Evolutionary conservation across 371 early-diverging fungal genomes (phyloP), one percentile per base, ranked within the genome.

Genomic region (Nosema muscidifuracis): DNA sequence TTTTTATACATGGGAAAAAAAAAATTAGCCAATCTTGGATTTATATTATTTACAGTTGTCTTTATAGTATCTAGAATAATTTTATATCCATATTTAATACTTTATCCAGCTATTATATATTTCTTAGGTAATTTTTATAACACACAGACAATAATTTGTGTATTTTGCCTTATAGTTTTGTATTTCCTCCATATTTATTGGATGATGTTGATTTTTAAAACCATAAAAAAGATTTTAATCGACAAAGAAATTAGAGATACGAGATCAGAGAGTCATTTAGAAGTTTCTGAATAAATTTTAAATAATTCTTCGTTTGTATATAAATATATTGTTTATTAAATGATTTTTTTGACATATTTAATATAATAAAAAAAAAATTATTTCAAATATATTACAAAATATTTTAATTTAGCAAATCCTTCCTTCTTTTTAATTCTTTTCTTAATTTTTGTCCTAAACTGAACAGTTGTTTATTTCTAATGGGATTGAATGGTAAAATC

Each of bases 11-110:
- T 81, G 15, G 79, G 82, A 7, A 55, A 74, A 2, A 62, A 77
- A 28, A 56, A 16, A 22, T 20, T 74, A 1, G 86, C 87, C 2
- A 82, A 86, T 67, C 70, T 67, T 44, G 50, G 84, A 31, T 87
- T 87, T 72, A 78, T 74, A 9, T 34, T 79, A 6, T 87, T 87
- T 79, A 81, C 86, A 0, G 24, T 79, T 15, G 76, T 83, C 28
- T 87, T 87, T 65, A 75, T 86, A 30, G n/a, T 75, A 7, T 83
- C 83, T 2, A 75, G 87, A 28, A 43, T 81, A 22, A 30, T 76
- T 16, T 57, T 83, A 6, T 83, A 71, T 71, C 67, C 76, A 57
- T 40, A 18, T 20, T 44, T 69, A n/a, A 51, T 81, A 31, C 20
- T 81, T 0, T 31, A 64, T 10, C 81, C 81, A 16, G 71, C 67